Percentiles rank a stretch among this genome's conserved stretches.
Evolutionary conservation across 2,329 filamentous ascomycete species (phyloP).

Genomic region (Aureobasidium subglaciale): DNA sequence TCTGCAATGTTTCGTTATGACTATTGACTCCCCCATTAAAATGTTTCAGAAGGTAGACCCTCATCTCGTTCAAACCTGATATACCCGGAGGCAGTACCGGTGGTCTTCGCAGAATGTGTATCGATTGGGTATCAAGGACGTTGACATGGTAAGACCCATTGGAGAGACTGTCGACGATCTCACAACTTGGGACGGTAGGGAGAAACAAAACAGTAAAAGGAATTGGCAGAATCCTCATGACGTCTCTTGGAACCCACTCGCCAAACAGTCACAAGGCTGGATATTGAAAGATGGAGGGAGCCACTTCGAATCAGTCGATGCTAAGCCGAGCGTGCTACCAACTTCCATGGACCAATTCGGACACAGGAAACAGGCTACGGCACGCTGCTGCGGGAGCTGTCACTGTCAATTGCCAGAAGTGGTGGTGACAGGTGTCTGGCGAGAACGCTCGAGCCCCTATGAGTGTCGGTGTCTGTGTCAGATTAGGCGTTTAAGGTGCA

Average conservation of each 20-base stretch:
- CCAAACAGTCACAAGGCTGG: not conserved
- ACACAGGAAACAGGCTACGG: not conserved
- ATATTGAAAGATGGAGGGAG: not conserved
- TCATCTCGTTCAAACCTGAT: too few species aligned
- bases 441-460: not conserved
- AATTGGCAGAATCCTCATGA: not conserved
- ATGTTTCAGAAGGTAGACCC: not conserved
- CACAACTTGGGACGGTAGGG: not conserved
- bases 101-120: not conserved
- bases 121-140: not conserved
- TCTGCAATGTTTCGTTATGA: conserved; percentile 10
- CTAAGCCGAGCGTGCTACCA: not conserved
- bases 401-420: not conserved
- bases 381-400: not conserved
- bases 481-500: not conserved
- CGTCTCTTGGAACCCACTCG: not conserved
- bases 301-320: too few species aligned
- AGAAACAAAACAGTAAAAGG: not conserved
- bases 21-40: conserved; percentile 4
- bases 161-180: not conserved
- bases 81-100: too few species aligned
- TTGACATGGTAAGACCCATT: not conserved
- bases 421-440: not conserved
- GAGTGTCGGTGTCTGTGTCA: not conserved
- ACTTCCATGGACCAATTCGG: too few species aligned